Percentiles rank a stretch among this genome's conserved stretches.
Evolutionary conservation across 768 basidiomycete genomes (phyloP).

Genomic region (Boletales sp.): DNA sequence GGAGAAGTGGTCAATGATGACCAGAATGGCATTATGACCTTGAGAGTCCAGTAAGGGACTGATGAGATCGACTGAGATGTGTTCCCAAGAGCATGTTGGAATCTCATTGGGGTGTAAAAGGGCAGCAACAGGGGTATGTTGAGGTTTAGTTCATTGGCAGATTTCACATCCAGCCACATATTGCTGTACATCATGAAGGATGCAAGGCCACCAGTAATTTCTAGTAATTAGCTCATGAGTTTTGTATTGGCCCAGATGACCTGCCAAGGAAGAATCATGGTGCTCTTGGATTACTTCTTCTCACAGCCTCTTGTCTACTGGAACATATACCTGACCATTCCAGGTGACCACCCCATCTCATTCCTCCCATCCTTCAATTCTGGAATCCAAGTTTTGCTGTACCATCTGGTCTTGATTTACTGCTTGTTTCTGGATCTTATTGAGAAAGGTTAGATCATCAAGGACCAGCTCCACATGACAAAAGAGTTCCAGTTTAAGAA

Average conservation of each 20-base stretch:
- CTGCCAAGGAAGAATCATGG: constrained; percentile 22
- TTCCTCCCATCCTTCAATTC: neutral
- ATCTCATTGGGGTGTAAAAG: constrained; percentile 17
- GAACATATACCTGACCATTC: constrained; percentile 21
- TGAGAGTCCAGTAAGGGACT: constrained; percentile 4
- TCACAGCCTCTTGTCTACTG: constrained; percentile 10
- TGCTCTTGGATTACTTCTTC: constrained; percentile 13
- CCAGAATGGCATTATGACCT: constrained; percentile 10
- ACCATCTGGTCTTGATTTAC: neutral
- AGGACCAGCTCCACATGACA: neutral
- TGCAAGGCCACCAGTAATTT: no score
- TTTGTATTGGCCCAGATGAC: constrained; percentile 27
- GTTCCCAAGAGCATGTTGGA: neutral
- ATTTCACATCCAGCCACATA: no score
- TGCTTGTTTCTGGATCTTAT: neutral
- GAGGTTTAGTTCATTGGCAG: no score
- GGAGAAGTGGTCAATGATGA: constrained; percentile 7
- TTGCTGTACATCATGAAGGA: no score
- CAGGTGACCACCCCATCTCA: neutral
- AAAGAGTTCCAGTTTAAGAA: no score
- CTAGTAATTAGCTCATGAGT: constrained; percentile 20
- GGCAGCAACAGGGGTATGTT: no score
- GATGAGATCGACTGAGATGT: constrained; percentile 11
- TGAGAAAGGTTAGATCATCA: neutral
- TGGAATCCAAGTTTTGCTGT: neutral